These are phyloP conservation scores for Dendrocalamus sinicus DNA, from an alignment of 176 grass and related monocot genomes.

Conservation along the genomic window DNA sequence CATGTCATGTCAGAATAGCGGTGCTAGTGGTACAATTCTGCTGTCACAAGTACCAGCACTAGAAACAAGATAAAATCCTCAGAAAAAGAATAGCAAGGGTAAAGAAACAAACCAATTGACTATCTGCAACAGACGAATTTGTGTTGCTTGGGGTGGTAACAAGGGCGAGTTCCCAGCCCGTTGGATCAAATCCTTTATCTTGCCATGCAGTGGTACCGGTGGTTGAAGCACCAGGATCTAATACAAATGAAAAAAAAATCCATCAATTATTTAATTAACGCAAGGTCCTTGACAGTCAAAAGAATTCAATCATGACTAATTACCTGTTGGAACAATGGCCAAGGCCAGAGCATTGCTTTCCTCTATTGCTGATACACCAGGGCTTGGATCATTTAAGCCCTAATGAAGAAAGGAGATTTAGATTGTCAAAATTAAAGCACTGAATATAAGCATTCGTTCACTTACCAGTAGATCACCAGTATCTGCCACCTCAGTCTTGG, in stretches of 20 bases:
- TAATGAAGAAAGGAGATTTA: conserved; percentile 40
- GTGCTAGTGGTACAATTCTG: neutral
- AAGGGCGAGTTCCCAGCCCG: conserved; percentile 98
- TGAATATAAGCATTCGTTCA: conserved; percentile 13
- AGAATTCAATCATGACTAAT: neutral
- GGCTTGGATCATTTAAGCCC: conserved; percentile 79
- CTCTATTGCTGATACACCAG: conserved; percentile 84
- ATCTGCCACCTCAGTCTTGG: conserved; percentile 45
- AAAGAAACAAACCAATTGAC: conserved; percentile 76
- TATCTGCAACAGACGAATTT: conserved; percentile 53
- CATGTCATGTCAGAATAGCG: neutral
- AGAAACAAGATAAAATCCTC: conserved; percentile 11
- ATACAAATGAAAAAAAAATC: conserved; percentile 39
- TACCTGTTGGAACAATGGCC: conserved; percentile 81
- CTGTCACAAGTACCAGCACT: neutral
- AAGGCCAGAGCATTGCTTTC: conserved; percentile 91
- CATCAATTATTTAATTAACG: neutral
- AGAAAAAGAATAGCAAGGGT: conserved; percentile 5
- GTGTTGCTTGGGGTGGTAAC: conserved; percentile 83
- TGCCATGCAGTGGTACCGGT: conserved; percentile 52
- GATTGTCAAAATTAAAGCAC: conserved; percentile 19
- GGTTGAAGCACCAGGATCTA: conserved; percentile 55
- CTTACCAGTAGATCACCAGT: conserved; percentile 91
- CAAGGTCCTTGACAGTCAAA: conserved; percentile 3
- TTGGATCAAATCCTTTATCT: conserved; percentile 96